A percentile compares a stretch with the other conserved stretches of the same genome.
phyloP scores from a whole-genome alignment of 805 yeast species.

The Zygoascus flipseniorum region DNA sequence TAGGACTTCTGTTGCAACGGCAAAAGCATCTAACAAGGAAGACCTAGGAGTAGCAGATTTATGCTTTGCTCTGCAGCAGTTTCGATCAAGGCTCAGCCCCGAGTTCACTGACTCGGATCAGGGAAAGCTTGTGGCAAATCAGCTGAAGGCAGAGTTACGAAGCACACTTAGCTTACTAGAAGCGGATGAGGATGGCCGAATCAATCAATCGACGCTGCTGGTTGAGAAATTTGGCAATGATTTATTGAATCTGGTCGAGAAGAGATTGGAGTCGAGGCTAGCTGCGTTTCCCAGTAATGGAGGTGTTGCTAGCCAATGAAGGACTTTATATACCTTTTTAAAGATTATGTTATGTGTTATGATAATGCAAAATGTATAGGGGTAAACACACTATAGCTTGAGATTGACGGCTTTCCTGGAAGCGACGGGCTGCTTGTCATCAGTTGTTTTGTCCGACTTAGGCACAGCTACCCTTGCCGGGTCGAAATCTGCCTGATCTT shows the following conservation, averaged over 20 bases:
- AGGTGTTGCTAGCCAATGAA: too few species aligned
- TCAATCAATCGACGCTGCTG: constrained; percentile 10
- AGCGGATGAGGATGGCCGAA: neutral
- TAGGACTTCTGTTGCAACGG: neutral
- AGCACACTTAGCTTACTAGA: constrained; percentile 11
- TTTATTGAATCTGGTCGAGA: constrained; percentile 10
- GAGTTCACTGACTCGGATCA: constrained; percentile 2
- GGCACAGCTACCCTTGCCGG: neutral
- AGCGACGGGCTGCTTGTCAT: neutral
- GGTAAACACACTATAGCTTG: neutral
- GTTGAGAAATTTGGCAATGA: constrained; percentile 20
- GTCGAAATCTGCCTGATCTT: neutral
- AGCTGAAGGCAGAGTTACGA: constrained; percentile 10
- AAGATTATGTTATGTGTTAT: too few species aligned
- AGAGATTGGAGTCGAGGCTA: neutral
- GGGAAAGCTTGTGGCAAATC: constrained; percentile 1
- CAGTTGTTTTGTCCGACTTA: neutral
- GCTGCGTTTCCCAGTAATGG: too few species aligned
- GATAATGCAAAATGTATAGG: neutral
- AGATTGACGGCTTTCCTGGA: neutral
- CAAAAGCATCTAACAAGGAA: neutral
- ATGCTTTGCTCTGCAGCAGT: constrained; percentile 2
- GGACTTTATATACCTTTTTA: too few species aligned
- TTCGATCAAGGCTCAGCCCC: constrained; percentile 7
- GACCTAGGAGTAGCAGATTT: constrained; percentile 7